Evolutionary conservation across 1,284 basidiomycete species (phyloP).

Genomic region (Apiotrichum brassicae): DNA sequence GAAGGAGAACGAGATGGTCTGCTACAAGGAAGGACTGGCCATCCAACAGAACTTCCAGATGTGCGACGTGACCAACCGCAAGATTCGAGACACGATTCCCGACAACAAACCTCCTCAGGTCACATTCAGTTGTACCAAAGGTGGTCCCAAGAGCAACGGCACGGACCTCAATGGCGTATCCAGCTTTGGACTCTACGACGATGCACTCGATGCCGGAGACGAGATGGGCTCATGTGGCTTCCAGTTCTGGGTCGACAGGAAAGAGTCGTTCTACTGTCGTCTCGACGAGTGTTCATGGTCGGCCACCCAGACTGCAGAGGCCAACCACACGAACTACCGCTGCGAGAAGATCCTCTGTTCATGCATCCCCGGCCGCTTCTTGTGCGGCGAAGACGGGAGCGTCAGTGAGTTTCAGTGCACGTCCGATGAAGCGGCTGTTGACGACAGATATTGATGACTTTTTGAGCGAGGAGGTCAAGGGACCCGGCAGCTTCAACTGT

Average conservation of each 20-base stretch:
- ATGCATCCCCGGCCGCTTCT: constrained; percentile 85
- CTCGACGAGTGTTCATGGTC: constrained; percentile 54
- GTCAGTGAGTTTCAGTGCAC: constrained; percentile 79
- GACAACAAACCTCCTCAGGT: constrained; percentile 79
- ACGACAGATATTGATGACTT: constrained; percentile 95
- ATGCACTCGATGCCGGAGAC: neutral
- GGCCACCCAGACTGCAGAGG: constrained; percentile 46
- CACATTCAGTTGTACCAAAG: constrained; percentile 73
- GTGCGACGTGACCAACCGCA: constrained; percentile 93
- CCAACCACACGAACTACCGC: constrained; percentile 66
- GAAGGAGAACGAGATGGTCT: constrained; percentile 69
- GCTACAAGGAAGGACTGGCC: constrained; percentile 84
- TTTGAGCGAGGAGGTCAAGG: constrained; percentile 78
- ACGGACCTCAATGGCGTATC: constrained; percentile 2
- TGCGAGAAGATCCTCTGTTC: constrained; percentile 81
- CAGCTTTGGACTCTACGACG: neutral
- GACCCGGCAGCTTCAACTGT: constrained; percentile 83
- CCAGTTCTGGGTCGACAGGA: constrained; percentile 93
- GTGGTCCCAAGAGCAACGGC: constrained; percentile 28
- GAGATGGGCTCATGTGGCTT: constrained; percentile 65
- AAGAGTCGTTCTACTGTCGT: constrained; percentile 93
- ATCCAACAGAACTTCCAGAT: constrained; percentile 92
- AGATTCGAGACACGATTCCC: constrained; percentile 82
- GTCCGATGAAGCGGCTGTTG: too few relatives aligned
- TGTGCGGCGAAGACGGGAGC: constrained; percentile 92